A percentile compares a stretch with the other conserved stretches of the same genome.
phyloP scores from a whole-genome alignment of 2,329 filamentous ascomycete species.

The Stagonosporopsis chrysanthemi region DNA sequence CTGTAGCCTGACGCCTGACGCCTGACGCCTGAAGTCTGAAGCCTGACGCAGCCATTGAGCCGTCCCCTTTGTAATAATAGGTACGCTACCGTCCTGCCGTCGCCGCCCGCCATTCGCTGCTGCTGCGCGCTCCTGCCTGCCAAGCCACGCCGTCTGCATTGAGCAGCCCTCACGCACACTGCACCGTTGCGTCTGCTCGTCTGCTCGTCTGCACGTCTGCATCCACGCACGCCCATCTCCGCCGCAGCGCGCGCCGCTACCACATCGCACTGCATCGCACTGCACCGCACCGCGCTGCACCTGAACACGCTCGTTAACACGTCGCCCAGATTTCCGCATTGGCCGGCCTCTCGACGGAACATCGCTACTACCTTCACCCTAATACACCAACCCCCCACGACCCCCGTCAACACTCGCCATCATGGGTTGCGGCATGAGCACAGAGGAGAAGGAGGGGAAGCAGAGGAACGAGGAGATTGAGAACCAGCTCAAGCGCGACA shows the following conservation, averaged over 20 bases:
- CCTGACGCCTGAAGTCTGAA: no score
- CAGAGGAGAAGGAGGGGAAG: constrained; percentile 99
- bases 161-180: constrained; percentile 2
- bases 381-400: constrained; percentile 31
- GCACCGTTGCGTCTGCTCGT: not conserved
- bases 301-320: constrained; percentile 12
- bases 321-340: constrained; percentile 41
- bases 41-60: constrained; percentile 9
- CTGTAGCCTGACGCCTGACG: no score
- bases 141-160: constrained; percentile 18
- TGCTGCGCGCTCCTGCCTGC: constrained; percentile 15
- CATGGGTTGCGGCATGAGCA: constrained; percentile 99
- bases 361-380: constrained; percentile 35
- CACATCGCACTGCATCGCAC: not conserved
- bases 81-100: constrained; percentile 31
- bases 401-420: constrained; percentile 56
- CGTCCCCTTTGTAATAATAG: constrained; percentile 33
- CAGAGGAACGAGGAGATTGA: constrained; percentile 99
- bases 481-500: constrained; percentile 97
- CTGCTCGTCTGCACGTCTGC: not conserved
- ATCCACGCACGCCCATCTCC: not conserved
- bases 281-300: not conserved
- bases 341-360: constrained; percentile 45
- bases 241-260: not conserved
- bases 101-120: not conserved